A percentile compares a stretch with the other conserved stretches of the same genome.
phyloP scores from a whole-genome alignment of 2,329 filamentous ascomycete genomes.

The Elsinoe australis region DNA sequence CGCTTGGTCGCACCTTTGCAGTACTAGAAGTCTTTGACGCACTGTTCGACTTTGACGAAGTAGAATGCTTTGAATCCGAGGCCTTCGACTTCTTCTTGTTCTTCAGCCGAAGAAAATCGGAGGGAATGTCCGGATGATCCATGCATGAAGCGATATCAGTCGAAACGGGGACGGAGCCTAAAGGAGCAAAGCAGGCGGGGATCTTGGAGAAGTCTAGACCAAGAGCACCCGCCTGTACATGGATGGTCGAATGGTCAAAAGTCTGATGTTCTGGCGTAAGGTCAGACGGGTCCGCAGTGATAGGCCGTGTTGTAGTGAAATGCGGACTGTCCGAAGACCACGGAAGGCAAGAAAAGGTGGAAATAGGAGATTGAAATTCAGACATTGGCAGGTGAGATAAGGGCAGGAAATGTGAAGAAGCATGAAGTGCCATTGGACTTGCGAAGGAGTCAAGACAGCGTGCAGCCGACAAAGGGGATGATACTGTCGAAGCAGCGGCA shows the following conservation, averaged over 20 bases:
- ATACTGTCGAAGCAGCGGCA: not conserved
- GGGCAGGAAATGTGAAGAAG: not conserved
- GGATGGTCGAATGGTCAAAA: not conserved
- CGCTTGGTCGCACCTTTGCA: too few species aligned
- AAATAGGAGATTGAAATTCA: not conserved
- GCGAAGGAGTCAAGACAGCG: not conserved
- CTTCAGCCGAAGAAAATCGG: not conserved
- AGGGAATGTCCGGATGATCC: constrained; percentile 15
- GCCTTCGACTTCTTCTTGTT: constrained; percentile 13
- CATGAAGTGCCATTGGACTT: not conserved
- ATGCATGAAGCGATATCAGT: constrained; percentile 9
- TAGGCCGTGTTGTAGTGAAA: not conserved
- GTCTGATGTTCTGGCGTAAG: not conserved
- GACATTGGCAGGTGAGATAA: not conserved
- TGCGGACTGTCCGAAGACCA: constrained; percentile 3
- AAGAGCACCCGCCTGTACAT: not conserved
- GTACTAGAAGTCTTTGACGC: too few species aligned
- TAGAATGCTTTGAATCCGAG: not conserved
- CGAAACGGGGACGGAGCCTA: not conserved
- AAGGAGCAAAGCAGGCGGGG: constrained; percentile 13
- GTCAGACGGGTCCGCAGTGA: constrained; percentile 5
- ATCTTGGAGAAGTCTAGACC: constrained; percentile 11
- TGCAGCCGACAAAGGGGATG: constrained; percentile 6
- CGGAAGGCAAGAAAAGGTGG: constrained; percentile 3
- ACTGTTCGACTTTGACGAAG: not conserved